Conservation (phyloP, 2,329 filamentous ascomycete genomes). For the Sclerotinia minor region DNA sequence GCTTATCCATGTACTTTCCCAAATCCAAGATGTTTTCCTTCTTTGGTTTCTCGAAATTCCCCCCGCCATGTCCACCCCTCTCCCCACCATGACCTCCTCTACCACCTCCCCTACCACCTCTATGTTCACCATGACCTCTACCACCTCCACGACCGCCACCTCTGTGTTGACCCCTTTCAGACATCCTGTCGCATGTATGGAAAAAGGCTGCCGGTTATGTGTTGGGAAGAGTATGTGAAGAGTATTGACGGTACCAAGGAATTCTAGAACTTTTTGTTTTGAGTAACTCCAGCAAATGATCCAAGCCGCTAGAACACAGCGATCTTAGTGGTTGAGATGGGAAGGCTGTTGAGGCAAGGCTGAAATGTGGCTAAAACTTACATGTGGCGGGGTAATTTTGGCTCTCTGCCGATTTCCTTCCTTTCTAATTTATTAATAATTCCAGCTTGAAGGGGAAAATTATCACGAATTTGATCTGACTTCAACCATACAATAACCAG, state of each 20-base stretch:
- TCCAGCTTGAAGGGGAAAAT: neutral
- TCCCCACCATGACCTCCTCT: slow-evolving; percentile 41
- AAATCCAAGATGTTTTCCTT: slow-evolving; percentile 98
- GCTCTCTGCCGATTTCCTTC: too few species aligned
- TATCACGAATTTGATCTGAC: too few species aligned
- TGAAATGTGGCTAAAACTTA: slow-evolving; percentile 3
- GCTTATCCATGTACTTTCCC: slow-evolving; percentile 95
- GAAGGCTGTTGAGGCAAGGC: slow-evolving; percentile 2
- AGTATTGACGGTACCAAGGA: neutral
- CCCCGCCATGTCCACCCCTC: slow-evolving; percentile 49
- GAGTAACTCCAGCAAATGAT: slow-evolving; percentile 9
- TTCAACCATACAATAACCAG: neutral
- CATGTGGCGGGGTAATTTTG: too few species aligned
- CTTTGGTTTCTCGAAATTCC: slow-evolving; percentile 74
- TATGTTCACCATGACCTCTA: slow-evolving; percentile 23
- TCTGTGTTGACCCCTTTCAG: slow-evolving; percentile 30
- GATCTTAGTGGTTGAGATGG: neutral
- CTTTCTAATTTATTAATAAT: neutral
- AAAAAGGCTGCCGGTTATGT: slow-evolving; percentile 1
- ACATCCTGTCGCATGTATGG: slow-evolving; percentile 28
- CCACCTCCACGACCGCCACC: slow-evolving; percentile 29
- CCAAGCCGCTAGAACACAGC: slow-evolving; percentile 14
- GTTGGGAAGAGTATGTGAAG: neutral
- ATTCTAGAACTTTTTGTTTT: slow-evolving; percentile 12
- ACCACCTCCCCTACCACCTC: slow-evolving; percentile 33